Percentiles rank a stretch among this genome's conserved stretches.
These are phyloP conservation scores for Hydnomerulius pinastri DNA, from an alignment of 768 basidiomycete genomes.

Conservation along the genomic window DNA sequence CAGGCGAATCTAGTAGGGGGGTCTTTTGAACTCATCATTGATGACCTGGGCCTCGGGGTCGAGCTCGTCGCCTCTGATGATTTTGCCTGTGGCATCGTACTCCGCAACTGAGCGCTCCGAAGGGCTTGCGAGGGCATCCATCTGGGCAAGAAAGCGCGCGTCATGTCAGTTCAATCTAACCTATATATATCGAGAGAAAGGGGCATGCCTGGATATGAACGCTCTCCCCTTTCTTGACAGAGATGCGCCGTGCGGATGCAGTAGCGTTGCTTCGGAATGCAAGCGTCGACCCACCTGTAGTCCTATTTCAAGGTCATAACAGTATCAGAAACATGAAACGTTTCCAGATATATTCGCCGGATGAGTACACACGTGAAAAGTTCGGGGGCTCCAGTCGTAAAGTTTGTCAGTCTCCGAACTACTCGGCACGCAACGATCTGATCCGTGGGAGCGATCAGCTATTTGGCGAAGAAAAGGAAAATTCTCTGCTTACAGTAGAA, in stretches of 20 bases:
- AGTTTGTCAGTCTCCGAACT: conserved; percentile 68
- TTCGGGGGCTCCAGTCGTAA: conserved; percentile 48
- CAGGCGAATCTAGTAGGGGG: conserved; percentile 36
- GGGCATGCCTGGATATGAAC: conserved; percentile 60
- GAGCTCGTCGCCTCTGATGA: conserved; percentile 44
- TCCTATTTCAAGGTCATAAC: conserved; percentile 31
- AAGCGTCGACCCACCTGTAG: conserved; percentile 50
- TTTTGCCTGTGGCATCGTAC: conserved; percentile 60
- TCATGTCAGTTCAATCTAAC: conserved; percentile 6
- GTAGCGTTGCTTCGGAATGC: conserved; percentile 55
- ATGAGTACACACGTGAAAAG: conserved; percentile 49
- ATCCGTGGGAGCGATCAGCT: not conserved
- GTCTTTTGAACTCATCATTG: conserved; percentile 64
- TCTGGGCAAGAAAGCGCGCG: conserved; percentile 51
- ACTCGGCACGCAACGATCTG: conserved; percentile 66
- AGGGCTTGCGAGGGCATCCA: conserved; percentile 63
- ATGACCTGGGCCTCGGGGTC: conserved; percentile 64
- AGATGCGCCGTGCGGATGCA: conserved; percentile 24
- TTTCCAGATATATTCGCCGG: conserved; percentile 13
- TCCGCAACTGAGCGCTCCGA: conserved; percentile 45
- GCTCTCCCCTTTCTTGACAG: conserved; percentile 45
- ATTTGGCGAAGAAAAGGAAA: not conserved
- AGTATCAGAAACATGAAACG: conserved; percentile 6
- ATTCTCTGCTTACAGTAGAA: conserved; percentile 50
- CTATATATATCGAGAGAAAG: not conserved